Percentiles rank a stretch among this genome's conserved stretches.
These are phyloP conservation scores for Beauveria sp. DNA, from an alignment of 2,329 filamentous ascomycete genomes.

Conservation along the genomic window DNA sequence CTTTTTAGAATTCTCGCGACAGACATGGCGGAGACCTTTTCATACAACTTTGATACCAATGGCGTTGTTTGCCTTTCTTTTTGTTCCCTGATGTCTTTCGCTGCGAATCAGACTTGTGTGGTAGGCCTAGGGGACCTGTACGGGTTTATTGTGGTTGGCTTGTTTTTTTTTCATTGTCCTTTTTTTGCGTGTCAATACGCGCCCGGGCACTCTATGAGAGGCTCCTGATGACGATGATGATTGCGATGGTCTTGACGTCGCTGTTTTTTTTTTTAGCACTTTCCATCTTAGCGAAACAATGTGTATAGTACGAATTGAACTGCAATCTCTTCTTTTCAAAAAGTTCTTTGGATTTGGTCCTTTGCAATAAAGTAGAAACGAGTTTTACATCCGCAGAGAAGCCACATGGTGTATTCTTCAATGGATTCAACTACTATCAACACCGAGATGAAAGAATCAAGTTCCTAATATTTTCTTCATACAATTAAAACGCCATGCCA, in stretches of 20 bases:
- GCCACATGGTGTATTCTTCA: neutral
- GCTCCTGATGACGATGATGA: slow-evolving; percentile 4
- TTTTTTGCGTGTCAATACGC: neutral
- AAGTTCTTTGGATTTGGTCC: no score
- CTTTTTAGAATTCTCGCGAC: neutral
- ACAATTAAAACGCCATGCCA: slow-evolving; percentile 11
- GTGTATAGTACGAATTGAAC: slow-evolving; percentile 11
- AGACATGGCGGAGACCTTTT: neutral
- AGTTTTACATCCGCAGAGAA: neutral
- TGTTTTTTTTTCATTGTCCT: neutral
- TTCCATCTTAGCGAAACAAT: slow-evolving; percentile 13
- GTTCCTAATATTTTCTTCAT: neutral
- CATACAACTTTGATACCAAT: slow-evolving; percentile 2
- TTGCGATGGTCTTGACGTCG: slow-evolving; percentile 9
- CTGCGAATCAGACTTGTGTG: neutral
- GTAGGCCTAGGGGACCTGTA: neutral
- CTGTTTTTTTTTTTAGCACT: slow-evolving; percentile 12
- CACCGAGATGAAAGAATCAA: neutral
- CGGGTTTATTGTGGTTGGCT: neutral
- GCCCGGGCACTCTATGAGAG: neutral
- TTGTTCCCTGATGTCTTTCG: neutral
- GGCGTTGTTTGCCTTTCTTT: slow-evolving; percentile 4
- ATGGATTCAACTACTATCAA: neutral
- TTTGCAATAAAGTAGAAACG: neutral
- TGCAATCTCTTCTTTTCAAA: neutral